Evolutionary conservation across 805 yeast genomes (phyloP), one percentile per base, ranked within the genome.

Genomic region (Wickerhamomyces sydowiorum): DNA sequence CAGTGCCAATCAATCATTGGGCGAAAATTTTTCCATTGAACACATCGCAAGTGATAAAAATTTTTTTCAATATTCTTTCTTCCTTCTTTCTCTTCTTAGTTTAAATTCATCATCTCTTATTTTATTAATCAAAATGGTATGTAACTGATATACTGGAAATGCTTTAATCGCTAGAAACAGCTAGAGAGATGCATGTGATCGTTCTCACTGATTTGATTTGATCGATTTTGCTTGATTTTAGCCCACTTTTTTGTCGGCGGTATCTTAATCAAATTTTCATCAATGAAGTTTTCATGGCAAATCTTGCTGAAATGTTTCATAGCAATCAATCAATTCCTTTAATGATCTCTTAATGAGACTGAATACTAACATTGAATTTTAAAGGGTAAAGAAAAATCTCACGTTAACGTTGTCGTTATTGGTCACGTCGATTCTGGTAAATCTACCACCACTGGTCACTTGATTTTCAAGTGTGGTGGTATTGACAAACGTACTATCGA

Each of bases 351-450:
- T n/a, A n/a, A 5, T n/a, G 17, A n/a, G 9, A n/a, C 35, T 19
- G 15, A 5, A 9, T 21, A 41, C 52, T 46, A 53, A 48, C 54
- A 53, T 38, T 29, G 27, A n/a, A n/a, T 13, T 40, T 30, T 41
- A 64, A 53, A 67, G 95, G 96, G 96, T 82, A 88, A 88, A 76
- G 96, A 82, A 68, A 90, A 91, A 86, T 67, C 79, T 76, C 98
- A 91, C 86, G 86, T 91, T 80, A 91, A 91, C 96, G 95, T 91
- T 78, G 99, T 93, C 75, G 98, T 93, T 72, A 91, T 91, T 75
- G 99, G 98, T 77, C 98, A 91, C 96, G 98, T 93, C 97, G 98
- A 91, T 78, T 90, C 97, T 66, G 91, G 91, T 78, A 86, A 86
- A 80, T 91, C 97, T 57, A 90, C 98, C 70, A 91, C 97, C 76